Evolutionary conservation across 2,329 filamentous ascomycete genomes (phyloP).

Genomic region (Botrytis pseudocinerea): DNA sequence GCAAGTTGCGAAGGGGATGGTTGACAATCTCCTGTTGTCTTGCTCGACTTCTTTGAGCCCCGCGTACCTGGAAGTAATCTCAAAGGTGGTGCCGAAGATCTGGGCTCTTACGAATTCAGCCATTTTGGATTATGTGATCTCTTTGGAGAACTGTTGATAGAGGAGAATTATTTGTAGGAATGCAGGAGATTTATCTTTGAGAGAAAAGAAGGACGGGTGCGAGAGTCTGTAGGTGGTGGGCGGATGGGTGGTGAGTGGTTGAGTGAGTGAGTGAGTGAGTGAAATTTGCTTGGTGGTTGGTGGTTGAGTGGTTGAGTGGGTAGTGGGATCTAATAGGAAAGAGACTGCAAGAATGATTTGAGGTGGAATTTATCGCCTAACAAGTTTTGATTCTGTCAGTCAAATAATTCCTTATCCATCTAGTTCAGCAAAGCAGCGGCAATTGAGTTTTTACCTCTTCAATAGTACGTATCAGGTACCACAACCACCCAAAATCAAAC

Average conservation of each 20-base stretch:
- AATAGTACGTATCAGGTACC: not conserved
- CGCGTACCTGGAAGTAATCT: conserved; percentile 93
- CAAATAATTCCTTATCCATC: not conserved
- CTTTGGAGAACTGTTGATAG: not conserved
- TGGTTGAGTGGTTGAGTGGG: not conserved
- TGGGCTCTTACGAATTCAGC: conserved; percentile 98
- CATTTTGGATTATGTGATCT: conserved; percentile 59
- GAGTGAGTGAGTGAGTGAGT: not conserved
- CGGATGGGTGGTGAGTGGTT: not conserved
- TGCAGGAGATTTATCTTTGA: not conserved
- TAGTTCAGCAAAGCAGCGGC: conserved; percentile 6
- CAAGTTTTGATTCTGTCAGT: not conserved
- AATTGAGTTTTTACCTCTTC: conserved; percentile 6
- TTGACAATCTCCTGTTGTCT: conserved; percentile 14
- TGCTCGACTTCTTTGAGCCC: conserved; percentile 24
- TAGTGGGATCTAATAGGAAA: conserved; percentile 1
- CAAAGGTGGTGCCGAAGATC: conserved; percentile 99
- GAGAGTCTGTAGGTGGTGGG: not conserved
- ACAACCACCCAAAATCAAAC: not conserved
- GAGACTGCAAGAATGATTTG: conserved; percentile 13
- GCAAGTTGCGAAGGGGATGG: conserved; percentile 25
- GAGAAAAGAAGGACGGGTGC: not conserved
- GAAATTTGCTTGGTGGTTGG: not conserved
- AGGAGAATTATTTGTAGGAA: not conserved
- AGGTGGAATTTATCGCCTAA: conserved; percentile 16